phyloP scores from a whole-genome alignment of 106 monocot species.

The Phalaenopsis equestris region DNA sequence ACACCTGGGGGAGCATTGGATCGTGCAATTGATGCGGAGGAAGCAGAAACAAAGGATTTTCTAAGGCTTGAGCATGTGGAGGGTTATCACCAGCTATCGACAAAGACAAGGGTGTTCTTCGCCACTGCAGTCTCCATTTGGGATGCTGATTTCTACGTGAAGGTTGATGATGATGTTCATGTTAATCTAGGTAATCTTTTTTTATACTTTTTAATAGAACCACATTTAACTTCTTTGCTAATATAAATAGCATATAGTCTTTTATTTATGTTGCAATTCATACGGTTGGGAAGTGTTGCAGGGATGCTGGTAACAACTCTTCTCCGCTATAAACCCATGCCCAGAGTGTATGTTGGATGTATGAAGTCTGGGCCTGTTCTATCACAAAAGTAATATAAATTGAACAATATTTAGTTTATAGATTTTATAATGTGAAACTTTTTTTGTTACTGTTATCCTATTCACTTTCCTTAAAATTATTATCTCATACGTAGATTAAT shows the following conservation, averaged over 20 bases:
- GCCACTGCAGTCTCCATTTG: conserved; percentile 62
- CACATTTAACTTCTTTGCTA: neutral
- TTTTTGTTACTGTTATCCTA: neutral
- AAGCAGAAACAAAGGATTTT: conserved; percentile 66
- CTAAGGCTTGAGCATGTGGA: conserved; percentile 73
- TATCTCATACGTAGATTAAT: no score
- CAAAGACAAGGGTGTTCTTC: conserved; percentile 76
- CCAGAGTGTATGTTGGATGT: conserved; percentile 17
- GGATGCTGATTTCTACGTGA: conserved; percentile 90
- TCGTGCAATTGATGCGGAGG: conserved; percentile 65
- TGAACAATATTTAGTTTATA: neutral
- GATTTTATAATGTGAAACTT: neutral
- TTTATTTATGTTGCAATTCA: neutral
- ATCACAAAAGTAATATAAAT: conserved; percentile 13
- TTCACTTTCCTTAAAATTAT: no score
- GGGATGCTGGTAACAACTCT: conserved; percentile 15
- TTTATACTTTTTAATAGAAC: neutral
- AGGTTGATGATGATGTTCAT: conserved; percentile 93
- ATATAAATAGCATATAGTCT: neutral
- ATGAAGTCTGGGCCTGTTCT: conserved; percentile 24
- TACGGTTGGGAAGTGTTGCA: neutral
- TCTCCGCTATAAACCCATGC: conserved; percentile 11
- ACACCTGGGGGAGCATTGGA: conserved; percentile 55
- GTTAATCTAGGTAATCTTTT: conserved; percentile 55
- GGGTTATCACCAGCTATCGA: conserved; percentile 81